These are phyloP conservation scores for Henningerozyma blattae DNA, from an alignment of 805 yeast genomes.

Conservation along the genomic window DNA sequence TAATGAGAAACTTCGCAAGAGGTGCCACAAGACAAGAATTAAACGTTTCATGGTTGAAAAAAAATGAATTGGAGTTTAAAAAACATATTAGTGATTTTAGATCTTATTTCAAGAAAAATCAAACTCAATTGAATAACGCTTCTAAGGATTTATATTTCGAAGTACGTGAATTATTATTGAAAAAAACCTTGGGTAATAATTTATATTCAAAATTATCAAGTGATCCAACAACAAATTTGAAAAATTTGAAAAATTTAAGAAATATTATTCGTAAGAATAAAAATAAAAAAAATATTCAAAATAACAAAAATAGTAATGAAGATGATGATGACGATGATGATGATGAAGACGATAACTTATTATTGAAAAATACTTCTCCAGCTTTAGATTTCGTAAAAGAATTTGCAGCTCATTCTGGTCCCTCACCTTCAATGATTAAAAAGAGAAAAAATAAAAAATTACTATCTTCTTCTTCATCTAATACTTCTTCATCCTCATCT, in stretches of 20 bases:
- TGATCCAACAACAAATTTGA: slow-evolving; percentile 11
- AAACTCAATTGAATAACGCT: slow-evolving; percentile 51
- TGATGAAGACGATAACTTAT: slow-evolving; percentile 5
- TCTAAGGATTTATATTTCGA: slow-evolving; percentile 79
- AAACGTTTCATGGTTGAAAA: slow-evolving; percentile 94
- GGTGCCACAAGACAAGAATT: slow-evolving; percentile 95
- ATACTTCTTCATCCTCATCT: neutral
- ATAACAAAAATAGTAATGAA: slow-evolving; percentile 15
- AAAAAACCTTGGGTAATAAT: slow-evolving; percentile 23
- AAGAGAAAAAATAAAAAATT: neutral
- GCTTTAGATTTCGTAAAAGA: neutral
- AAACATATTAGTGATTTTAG: slow-evolving; percentile 84
- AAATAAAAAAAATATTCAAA: slow-evolving; percentile 17
- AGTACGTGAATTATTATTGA: slow-evolving; percentile 54
- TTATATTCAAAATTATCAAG: slow-evolving; percentile 21
- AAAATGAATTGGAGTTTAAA: slow-evolving; percentile 88
- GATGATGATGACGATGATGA: slow-evolving; percentile 27
- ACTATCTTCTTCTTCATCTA: neutral
- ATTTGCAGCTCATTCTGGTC: neutral
- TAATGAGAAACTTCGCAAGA: slow-evolving; percentile 93
- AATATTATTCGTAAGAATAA: slow-evolving; percentile 5
- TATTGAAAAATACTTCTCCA: neutral
- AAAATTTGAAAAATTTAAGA: slow-evolving; percentile 1
- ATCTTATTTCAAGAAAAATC: slow-evolving; percentile 71
- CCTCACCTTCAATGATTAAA: neutral